Base-by-base conservation (phyloP, 345 rosid species). In the Hevea brasiliensis region DNA sequence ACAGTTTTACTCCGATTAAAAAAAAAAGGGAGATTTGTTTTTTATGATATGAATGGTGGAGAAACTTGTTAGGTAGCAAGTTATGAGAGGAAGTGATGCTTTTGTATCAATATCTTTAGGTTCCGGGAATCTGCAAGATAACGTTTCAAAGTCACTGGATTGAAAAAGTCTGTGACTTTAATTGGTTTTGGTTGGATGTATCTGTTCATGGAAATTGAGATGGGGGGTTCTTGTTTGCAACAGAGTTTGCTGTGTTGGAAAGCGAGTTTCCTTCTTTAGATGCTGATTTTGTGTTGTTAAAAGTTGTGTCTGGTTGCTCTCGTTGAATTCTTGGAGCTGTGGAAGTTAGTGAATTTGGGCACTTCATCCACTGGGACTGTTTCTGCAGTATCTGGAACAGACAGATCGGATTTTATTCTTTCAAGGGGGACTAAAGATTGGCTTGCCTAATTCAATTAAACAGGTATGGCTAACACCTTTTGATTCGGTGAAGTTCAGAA, bases 361-460 rank as follows among this genome's bases (percentile, higher is more conserved):
- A 32, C 37, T 13, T 62, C 65, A 57, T 73, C 61, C 2, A 61
- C 42, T 35, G 56, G 47, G 26, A 32, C 21, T 14, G n/a, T 42
- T 20, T 44, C 15, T 65, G 66, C 35, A 66, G 55, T 12, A 21
- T 35, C 59, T 68, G 71, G 58, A 62, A 56, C 50, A 56, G 61
- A 67, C 74, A 55, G 70, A 71, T 57, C 60, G 1, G 41, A 41
- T 45, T 12, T 10, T 76, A 35, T 45, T 61, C 67, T 69, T 26
- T 48, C 37, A 4, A 32, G 4, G 37, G 37, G 37, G 37, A 32
- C 37, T 20, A 3, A 74, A 74, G 61, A 41, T 47, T 77, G 53
- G 61, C 63, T 57, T 37, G 57, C 48, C 47, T 57, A 59, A 65
- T 61, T 77, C 68, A 64, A 53, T 60, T 61, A 53, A 58, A 67